Percentiles rank a stretch among this genome's conserved stretches.
These are phyloP conservation scores for Allium fistulosum DNA, from an alignment of 106 monocot species.

Conservation along the genomic window DNA sequence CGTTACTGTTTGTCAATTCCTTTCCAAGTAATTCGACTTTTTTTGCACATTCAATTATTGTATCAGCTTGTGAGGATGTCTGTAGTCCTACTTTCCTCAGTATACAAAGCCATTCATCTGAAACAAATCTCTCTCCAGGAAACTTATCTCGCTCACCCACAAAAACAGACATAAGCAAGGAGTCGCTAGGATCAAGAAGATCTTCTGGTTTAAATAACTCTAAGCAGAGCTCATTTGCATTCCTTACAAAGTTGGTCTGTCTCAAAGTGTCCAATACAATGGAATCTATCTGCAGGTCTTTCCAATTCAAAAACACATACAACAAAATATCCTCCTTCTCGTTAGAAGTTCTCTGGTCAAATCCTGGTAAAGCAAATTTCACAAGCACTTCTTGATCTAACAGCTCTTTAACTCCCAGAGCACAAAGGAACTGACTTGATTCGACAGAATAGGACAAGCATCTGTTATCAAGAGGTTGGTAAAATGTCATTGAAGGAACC, in stretches of 20 bases:
- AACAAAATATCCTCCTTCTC: slow-evolving; percentile 78
- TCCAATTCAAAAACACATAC: slow-evolving; percentile 77
- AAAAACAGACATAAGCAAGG: slow-evolving; percentile 75
- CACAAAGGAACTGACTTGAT: slow-evolving; percentile 45
- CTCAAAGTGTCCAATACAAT: slow-evolving; percentile 48
- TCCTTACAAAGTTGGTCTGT: slow-evolving; percentile 65
- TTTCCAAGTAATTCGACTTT: slow-evolving; percentile 74
- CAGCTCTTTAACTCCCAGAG: slow-evolving; percentile 66
- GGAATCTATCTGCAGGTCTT: slow-evolving; percentile 61
- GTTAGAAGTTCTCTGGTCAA: slow-evolving; percentile 54
- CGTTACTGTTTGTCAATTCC: slow-evolving; percentile 19
- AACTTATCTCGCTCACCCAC: slow-evolving; percentile 59
- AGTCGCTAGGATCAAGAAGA: slow-evolving; percentile 82
- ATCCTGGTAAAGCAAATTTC: slow-evolving; percentile 84
- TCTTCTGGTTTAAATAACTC: slow-evolving; percentile 73
- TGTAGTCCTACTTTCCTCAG: slow-evolving; percentile 70
- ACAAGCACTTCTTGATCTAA: slow-evolving; percentile 71
- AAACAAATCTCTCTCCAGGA: slow-evolving; percentile 73
- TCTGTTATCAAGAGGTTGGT: slow-evolving; percentile 54
- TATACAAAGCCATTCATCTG: slow-evolving; percentile 81
- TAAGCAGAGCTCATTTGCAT: slow-evolving; percentile 56
- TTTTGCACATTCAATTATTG: slow-evolving; percentile 75
- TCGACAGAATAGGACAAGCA: slow-evolving; percentile 52
- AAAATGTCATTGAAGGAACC: slow-evolving; percentile 68
- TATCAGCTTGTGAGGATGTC: slow-evolving; percentile 68